phyloP scores from a whole-genome alignment of 768 basidiomycete species.

The Xerocomus potaroensis region DNA sequence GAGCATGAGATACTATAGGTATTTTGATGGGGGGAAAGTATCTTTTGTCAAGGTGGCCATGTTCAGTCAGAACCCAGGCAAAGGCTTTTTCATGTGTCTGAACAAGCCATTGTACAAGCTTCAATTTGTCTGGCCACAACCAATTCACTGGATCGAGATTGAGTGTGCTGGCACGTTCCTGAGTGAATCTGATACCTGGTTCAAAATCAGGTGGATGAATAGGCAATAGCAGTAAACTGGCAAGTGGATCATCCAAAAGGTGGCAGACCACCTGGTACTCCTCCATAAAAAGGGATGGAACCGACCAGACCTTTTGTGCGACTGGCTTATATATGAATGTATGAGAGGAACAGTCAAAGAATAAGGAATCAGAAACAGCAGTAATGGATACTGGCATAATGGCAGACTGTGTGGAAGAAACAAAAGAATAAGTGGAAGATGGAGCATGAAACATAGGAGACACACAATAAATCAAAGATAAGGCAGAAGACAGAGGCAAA shows the following conservation, averaged over 20 bases:
- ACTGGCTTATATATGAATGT: no score
- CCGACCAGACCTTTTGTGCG: no score
- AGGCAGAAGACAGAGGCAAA: no score
- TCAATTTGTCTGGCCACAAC: conserved; percentile 1
- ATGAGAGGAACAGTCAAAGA: background rate
- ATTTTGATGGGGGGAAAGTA: conserved; percentile 33
- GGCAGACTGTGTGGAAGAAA: no score
- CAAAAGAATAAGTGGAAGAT: no score
- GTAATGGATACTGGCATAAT: background rate
- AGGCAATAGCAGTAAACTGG: background rate
- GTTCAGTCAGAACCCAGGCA: conserved; percentile 20
- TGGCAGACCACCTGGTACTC: no score
- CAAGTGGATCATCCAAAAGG: no score
- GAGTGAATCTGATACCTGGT: background rate
- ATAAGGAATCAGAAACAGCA: background rate
- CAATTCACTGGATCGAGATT: background rate
- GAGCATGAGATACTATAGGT: conserved; percentile 32
- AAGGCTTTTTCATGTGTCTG: background rate
- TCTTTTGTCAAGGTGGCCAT: conserved; percentile 29
- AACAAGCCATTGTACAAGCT: background rate
- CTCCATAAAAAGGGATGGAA: no score
- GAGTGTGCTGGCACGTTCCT: background rate
- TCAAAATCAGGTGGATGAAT: background rate
- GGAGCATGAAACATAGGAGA: no score
- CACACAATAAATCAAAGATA: no score